Conservation (phyloP, 2,329 filamentous ascomycete genomes). For the Xylaria arbuscula region DNA sequence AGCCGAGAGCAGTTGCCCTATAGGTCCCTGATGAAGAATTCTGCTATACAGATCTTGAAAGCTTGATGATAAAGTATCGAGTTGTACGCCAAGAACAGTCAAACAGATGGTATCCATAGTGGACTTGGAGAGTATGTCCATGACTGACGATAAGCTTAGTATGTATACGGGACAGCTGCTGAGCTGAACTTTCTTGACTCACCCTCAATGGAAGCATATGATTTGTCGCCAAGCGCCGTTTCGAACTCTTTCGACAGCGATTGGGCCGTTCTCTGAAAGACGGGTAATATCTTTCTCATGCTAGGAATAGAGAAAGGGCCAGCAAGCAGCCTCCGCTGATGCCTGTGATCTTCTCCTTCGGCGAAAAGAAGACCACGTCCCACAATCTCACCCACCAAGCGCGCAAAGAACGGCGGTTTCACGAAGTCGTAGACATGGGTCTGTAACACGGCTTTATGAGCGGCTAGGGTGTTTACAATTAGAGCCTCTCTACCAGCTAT, state of each 20-base stretch:
- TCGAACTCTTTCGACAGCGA: slow-evolving; percentile 49
- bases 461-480: slow-evolving; percentile 52
- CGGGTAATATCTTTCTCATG: slow-evolving; percentile 53
- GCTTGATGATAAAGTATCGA: slow-evolving; percentile 45
- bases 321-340: slow-evolving; percentile 50
- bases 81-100: slow-evolving; percentile 51
- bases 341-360: slow-evolving; percentile 52
- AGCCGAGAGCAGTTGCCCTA: slow-evolving; percentile 48
- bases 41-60: slow-evolving; percentile 50
- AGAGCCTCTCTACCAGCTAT: slow-evolving; percentile 53
- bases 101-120: slow-evolving; percentile 53
- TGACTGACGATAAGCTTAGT: slow-evolving; percentile 39
- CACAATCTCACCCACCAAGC: slow-evolving; percentile 52
- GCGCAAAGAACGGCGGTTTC: slow-evolving; percentile 51
- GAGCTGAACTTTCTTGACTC: neutral
- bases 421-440: slow-evolving; percentile 54
- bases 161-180: neutral
- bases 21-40: slow-evolving; percentile 48
- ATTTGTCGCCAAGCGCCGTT: slow-evolving; percentile 40
- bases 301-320: slow-evolving; percentile 53
- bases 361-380: slow-evolving; percentile 53
- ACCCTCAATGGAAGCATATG: slow-evolving; percentile 47
- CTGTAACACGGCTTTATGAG: slow-evolving; percentile 54
- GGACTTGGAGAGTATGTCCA: slow-evolving; percentile 47
- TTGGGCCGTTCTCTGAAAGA: slow-evolving; percentile 52